These are phyloP conservation scores for Aspergillus pseudotamarii DNA, from an alignment of 2,329 filamentous ascomycete species.

Conservation along the genomic window DNA sequence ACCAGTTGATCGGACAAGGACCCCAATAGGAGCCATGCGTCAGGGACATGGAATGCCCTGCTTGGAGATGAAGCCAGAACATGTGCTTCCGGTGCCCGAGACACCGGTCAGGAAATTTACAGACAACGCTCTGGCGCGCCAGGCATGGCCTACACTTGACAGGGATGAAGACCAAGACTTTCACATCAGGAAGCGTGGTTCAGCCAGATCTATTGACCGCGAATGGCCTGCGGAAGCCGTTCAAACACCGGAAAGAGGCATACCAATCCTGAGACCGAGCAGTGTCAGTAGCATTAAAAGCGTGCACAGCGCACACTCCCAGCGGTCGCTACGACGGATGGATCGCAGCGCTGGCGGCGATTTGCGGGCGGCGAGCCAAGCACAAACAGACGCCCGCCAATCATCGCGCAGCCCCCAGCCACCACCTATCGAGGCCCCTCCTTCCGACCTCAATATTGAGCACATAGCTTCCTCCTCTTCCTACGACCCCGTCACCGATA, in stretches of 20 bases:
- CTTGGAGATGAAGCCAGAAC: slow-evolving; percentile 45
- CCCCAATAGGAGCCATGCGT: slow-evolving; percentile 43
- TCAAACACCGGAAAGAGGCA: slow-evolving; percentile 37
- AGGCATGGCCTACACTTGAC: slow-evolving; percentile 34
- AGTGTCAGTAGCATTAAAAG: slow-evolving; percentile 57
- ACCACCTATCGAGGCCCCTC: slow-evolving; percentile 22
- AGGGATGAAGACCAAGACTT: slow-evolving; percentile 25
- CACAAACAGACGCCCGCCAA: slow-evolving; percentile 31
- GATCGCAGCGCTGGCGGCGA: slow-evolving; percentile 67
- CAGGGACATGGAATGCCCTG: slow-evolving; percentile 31
- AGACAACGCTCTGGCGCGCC: slow-evolving; percentile 35
- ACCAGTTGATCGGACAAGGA: slow-evolving; percentile 36
- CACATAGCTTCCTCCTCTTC: slow-evolving; percentile 54
- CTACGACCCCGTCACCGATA: slow-evolving; percentile 78
- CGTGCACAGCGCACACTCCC: slow-evolving; percentile 40
- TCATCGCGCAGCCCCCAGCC: slow-evolving; percentile 32
- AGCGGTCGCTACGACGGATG: slow-evolving; percentile 64
- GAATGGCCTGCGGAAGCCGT: slow-evolving; percentile 39
- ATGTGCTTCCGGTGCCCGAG: slow-evolving; percentile 37
- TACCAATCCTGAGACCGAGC: slow-evolving; percentile 42
- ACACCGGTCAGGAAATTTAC: slow-evolving; percentile 37
- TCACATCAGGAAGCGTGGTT: slow-evolving; percentile 32
- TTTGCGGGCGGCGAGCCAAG: slow-evolving; percentile 59
- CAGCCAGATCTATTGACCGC: not conserved
- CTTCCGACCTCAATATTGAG: slow-evolving; percentile 37